These are phyloP conservation scores for Colletotrichum lentis DNA, from an alignment of 2,329 filamentous ascomycete genomes.

Conservation along the genomic window DNA sequence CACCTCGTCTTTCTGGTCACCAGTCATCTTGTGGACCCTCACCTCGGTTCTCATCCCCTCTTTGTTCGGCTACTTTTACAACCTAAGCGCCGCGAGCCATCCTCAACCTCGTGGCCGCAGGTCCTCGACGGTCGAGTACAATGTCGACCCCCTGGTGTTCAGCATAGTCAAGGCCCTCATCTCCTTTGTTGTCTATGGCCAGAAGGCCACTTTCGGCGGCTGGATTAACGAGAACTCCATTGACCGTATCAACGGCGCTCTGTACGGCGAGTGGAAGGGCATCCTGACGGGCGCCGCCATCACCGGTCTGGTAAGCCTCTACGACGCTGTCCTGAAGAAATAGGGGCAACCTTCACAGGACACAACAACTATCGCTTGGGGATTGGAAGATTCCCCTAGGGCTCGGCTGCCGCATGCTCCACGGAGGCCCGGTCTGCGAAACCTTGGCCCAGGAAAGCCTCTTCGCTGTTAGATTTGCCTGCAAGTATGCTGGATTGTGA, in stretches of 20 bases:
- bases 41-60: conserved; percentile 77
- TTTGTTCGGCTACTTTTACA: conserved; percentile 86
- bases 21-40: conserved; percentile 77
- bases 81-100: conserved; percentile 70
- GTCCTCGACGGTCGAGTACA: conserved; percentile 56
- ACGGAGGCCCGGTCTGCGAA: neutral
- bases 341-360: conserved; percentile 46
- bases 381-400: neutral
- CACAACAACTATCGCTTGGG: neutral
- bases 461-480: neutral
- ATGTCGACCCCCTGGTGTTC: conserved; percentile 86
- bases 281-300: conserved; percentile 74
- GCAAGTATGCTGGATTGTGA: neutral
- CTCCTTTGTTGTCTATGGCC: conserved; percentile 81
- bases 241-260: conserved; percentile 67
- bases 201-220: conserved; percentile 69
- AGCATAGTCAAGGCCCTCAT: conserved; percentile 87
- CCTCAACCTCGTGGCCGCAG: conserved; percentile 53
- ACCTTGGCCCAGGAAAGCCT: neutral
- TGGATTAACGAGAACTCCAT: conserved; percentile 68
- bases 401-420: neutral
- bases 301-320: conserved; percentile 74
- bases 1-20: conserved; percentile 82
- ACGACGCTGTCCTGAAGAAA: conserved; percentile 79
- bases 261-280: conserved; percentile 77